Conservation (phyloP, 768 basidiomycete species). For the Hemileccinum impolitum region DNA sequence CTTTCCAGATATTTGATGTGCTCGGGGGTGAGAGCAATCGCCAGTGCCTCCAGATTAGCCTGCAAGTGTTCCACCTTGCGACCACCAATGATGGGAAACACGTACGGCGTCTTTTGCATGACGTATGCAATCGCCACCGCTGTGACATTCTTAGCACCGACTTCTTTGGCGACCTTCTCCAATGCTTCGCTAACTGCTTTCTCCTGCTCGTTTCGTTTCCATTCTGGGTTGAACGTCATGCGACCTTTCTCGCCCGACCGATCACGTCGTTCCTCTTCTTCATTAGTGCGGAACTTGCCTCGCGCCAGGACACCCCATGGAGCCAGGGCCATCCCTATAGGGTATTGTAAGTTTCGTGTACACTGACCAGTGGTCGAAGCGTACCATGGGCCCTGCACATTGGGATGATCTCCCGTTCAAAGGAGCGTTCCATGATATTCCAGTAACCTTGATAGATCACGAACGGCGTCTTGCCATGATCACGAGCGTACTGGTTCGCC, state of each 20-base stretch:
- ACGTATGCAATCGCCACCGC: constrained; percentile 43
- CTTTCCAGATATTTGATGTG: constrained; percentile 40
- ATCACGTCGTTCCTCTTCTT: constrained; percentile 26
- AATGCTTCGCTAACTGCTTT: constrained; percentile 32
- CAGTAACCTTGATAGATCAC: constrained; percentile 49
- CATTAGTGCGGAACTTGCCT: constrained; percentile 28
- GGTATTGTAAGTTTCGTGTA: constrained; percentile 15
- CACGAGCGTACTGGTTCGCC: constrained; percentile 49
- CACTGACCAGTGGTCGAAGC: constrained; percentile 3
- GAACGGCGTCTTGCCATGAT: constrained; percentile 49
- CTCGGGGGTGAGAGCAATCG: constrained; percentile 35
- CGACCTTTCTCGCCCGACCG: constrained; percentile 40
- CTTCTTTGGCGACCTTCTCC: constrained; percentile 38
- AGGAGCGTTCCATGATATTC: constrained; percentile 42
- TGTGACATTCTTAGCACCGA: constrained; percentile 35
- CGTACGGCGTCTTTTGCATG: constrained; percentile 44
- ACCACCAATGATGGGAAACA: constrained; percentile 42
- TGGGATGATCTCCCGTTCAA: constrained; percentile 53
- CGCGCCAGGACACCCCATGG: constrained; percentile 35
- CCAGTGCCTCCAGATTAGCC: constrained; percentile 43
- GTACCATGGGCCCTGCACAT: constrained; percentile 30
- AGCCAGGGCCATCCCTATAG: constrained; percentile 27
- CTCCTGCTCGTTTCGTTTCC: constrained; percentile 35
- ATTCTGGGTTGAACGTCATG: constrained; percentile 12
- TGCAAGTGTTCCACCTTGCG: constrained; percentile 43